These are phyloP conservation scores for Scorias spongiosa DNA, from an alignment of 2,329 filamentous ascomycete species.

Conservation along the genomic window DNA sequence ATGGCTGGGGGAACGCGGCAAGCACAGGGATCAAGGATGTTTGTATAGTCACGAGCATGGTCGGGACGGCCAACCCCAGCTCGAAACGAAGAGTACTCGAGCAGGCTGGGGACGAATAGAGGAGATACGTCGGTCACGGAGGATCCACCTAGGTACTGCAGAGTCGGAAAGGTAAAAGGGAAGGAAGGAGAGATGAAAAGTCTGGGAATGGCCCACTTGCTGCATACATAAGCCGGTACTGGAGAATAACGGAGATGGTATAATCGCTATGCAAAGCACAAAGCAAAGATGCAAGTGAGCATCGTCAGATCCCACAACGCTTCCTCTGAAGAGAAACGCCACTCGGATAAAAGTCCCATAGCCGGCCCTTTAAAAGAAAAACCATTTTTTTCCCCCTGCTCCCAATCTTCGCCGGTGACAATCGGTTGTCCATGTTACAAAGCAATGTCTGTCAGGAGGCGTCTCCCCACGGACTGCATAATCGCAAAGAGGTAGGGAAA, in stretches of 20 bases:
- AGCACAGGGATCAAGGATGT: no score
- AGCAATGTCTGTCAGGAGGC: background rate
- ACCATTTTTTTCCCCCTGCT: background rate
- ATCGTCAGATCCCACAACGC: background rate
- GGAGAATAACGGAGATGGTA: background rate
- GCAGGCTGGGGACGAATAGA: no score
- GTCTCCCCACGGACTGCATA: background rate
- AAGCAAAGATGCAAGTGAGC: slow-evolving; percentile 1
- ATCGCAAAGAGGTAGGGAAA: background rate
- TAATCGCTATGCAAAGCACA: background rate
- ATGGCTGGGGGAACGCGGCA: no score
- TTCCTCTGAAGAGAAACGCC: no score
- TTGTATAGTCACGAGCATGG: no score
- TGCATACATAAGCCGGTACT: slow-evolving; percentile 1
- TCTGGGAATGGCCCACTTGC: background rate
- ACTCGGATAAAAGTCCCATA: background rate
- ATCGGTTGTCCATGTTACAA: background rate
- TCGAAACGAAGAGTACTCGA: no score
- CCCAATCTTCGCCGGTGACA: background rate
- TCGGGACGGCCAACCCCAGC: no score
- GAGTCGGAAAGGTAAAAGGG: no score
- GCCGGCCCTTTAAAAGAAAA: background rate
- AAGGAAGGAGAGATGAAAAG: background rate
- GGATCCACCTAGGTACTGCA: no score
- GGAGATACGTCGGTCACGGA: no score